A percentile compares a stretch with the other conserved stretches of the same genome.
phyloP scores from a whole-genome alignment of 148 eudicot species.

The Rhododendron kiyosumense region DNA sequence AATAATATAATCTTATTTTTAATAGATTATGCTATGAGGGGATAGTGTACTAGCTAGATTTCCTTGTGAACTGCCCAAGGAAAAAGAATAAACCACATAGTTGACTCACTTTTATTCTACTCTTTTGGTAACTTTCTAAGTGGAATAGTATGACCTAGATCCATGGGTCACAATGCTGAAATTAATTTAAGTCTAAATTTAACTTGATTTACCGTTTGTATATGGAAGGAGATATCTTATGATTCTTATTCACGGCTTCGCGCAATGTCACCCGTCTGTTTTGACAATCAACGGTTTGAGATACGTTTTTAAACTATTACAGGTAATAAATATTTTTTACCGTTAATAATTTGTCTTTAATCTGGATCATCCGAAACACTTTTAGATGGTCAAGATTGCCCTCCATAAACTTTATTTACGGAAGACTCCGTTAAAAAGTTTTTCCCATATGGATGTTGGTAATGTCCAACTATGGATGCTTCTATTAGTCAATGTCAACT shows the following conservation, averaged over 20 bases:
- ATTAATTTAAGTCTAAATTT: neutral
- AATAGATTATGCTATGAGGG: constrained; percentile 10
- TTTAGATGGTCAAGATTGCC: too few species aligned
- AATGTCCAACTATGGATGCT: neutral
- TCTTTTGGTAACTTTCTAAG: neutral
- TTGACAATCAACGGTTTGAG: too few species aligned
- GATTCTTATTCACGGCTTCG: too few species aligned
- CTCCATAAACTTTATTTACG: too few species aligned
- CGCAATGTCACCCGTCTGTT: too few species aligned
- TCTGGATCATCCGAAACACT: too few species aligned
- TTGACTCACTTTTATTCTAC: constrained; percentile 9
- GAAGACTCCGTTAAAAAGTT: too few species aligned
- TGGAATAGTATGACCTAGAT: neutral
- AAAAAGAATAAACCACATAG: constrained; percentile 15
- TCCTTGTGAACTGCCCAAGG: constrained; percentile 29
- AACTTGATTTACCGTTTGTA: neutral
- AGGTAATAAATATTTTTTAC: too few species aligned
- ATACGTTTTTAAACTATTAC: too few species aligned
- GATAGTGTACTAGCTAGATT: constrained; percentile 11
- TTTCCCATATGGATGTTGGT: neutral
- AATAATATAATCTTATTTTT: neutral
- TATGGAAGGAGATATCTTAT: too few species aligned
- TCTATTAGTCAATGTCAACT: neutral
- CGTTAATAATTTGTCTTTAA: too few species aligned
- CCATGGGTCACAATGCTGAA: neutral